phyloP scores from a whole-genome alignment of 768 basidiomycete species.

The Tricholoma terreum region DNA sequence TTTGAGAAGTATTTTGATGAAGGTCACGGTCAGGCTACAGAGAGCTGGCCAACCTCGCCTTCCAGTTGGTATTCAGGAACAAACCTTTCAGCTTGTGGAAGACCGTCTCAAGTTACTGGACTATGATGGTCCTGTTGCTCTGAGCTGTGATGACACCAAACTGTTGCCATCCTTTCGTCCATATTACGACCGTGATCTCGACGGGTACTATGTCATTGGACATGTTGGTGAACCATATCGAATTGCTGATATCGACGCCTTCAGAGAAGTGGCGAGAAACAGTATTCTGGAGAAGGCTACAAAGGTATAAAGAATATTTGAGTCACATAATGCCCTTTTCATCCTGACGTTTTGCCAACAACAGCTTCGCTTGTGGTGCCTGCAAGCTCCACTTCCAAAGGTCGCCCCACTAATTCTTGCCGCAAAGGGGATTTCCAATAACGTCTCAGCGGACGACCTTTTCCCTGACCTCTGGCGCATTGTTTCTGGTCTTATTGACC shows the following conservation, averaged over 20 bases:
- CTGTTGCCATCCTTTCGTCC: neutral
- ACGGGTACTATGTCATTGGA: neutral
- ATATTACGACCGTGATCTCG: neutral
- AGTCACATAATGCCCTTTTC: no score
- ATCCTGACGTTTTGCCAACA: neutral
- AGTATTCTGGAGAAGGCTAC: slow-evolving; percentile 14
- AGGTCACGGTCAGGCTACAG: neutral
- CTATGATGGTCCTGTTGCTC: neutral
- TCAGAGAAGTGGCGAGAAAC: slow-evolving; percentile 10
- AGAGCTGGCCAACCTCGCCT: neutral
- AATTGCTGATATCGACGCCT: slow-evolving; percentile 17
- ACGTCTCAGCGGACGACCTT: slow-evolving; percentile 16
- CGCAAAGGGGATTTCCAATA: slow-evolving; percentile 21
- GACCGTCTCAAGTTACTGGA: neutral
- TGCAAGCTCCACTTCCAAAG: slow-evolving; percentile 29
- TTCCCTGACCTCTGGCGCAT: slow-evolving; percentile 14
- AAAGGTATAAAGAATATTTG: slow-evolving; percentile 14
- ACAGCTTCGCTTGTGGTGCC: slow-evolving; percentile 29
- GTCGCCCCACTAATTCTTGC: slow-evolving; percentile 33
- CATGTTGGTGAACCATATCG: slow-evolving; percentile 14
- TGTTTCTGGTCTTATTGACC: slow-evolving; percentile 14
- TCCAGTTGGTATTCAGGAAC: neutral
- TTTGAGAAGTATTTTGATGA: neutral
- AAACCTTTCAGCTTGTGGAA: neutral
- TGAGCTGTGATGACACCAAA: neutral